phyloP scores from a whole-genome alignment of 2,329 filamentous ascomycete species.

The Byssochlamys sp. region DNA sequence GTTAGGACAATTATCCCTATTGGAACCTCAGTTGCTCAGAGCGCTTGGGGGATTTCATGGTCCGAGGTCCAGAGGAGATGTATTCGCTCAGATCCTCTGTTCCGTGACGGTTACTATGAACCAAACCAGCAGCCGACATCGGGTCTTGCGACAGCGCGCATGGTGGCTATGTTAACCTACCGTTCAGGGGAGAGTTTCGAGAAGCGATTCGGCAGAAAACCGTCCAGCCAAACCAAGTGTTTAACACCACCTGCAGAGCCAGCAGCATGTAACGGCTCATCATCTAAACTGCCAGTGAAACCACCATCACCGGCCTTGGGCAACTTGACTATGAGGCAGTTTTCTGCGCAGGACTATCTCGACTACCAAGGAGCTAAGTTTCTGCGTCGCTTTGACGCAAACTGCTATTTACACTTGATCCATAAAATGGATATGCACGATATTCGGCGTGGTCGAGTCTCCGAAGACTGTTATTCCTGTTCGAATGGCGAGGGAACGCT shows the following conservation, averaged over 20 bases:
- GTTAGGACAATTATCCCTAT: slow-evolving; percentile 73
- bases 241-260: background rate
- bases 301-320: background rate
- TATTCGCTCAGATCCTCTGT: slow-evolving; percentile 25
- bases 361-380: slow-evolving; percentile 34
- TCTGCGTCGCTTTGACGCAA: slow-evolving; percentile 29
- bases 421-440: slow-evolving; percentile 34
- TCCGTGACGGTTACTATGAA: slow-evolving; percentile 25
- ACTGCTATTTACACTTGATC: slow-evolving; percentile 31
- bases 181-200: slow-evolving; percentile 28
- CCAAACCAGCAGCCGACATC: slow-evolving; percentile 22
- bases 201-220: slow-evolving; percentile 22
- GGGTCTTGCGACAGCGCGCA: slow-evolving; percentile 28
- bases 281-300: background rate
- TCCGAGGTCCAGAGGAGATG: slow-evolving; percentile 79
- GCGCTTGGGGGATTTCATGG: slow-evolving; percentile 86
- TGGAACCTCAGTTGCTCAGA: slow-evolving; percentile 73
- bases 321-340: slow-evolving; percentile 6
- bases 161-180: slow-evolving; percentile 34
- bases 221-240: background rate
- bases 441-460: slow-evolving; percentile 14
- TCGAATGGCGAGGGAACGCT: background rate
- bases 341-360: slow-evolving; percentile 29
- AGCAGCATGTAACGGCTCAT: background rate
- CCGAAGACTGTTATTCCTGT: background rate